Base-by-base conservation (phyloP, 2,329 filamentous ascomycete genomes). In the Nigrospora osmanthi region DNA sequence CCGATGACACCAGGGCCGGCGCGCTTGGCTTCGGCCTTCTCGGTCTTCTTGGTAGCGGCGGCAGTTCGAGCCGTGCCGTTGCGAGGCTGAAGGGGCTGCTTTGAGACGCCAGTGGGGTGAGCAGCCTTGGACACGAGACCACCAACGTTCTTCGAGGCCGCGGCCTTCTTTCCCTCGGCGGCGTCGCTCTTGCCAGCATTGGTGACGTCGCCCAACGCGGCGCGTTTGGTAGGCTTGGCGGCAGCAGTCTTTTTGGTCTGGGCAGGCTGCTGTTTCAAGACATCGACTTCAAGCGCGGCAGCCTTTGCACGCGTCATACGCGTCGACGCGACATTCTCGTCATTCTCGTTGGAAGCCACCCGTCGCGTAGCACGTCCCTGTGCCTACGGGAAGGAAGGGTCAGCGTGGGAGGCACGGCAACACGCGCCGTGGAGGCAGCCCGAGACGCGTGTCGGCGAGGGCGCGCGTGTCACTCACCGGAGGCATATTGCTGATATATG, bases 251-350 rank as follows among this genome's bases (percentile, higher is more conserved):
- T 88, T 70, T 89, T 90, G 41, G 81, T 73, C 65, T 86, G 83
- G 42, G 88, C 66, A 28, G 80, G 72, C 60, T 83, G 84, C 61
- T 80, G 80, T 44, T 71, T 58, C 15, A 72, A 64, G 57, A 85
- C 85, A 55, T 84, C 83, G 55, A 73, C 77, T 60, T 71, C 75
- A 50, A 78, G 75, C 40, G 86, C 85, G 47, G 89, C 88, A 43
- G 89, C 83, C 72, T 97, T 96, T 54, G 93, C 90, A 70, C 93
- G 82, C 58, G 93, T 97, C 64, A 96, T 73, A 70, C 90, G 89
- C 69, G 86, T 88, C 49, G 86, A 82, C 47, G 74, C 70, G 52
- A 69, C 78, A 65, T 95, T 95, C 73, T 96, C 93, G 65, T 96
- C 91, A 64, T 96, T 96, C 74, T 96, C 90, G 67, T 94, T 93